Percentiles rank a stretch among this genome's conserved stretches.
Evolutionary conservation across 306 rosid species (phyloP).

Genomic region (Parietaria judaica): DNA sequence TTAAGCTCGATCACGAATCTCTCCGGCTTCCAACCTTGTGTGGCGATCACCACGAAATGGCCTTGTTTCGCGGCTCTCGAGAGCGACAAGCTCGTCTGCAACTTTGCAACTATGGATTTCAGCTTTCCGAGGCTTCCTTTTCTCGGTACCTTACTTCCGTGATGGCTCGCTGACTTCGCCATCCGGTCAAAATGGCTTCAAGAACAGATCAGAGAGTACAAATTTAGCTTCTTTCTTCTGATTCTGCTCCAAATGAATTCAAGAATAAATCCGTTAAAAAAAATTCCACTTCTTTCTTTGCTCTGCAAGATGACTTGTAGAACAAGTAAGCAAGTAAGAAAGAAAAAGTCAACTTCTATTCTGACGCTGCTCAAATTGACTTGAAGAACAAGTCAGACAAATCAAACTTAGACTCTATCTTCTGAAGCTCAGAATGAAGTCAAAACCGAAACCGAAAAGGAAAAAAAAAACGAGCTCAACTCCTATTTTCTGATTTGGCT

Average conservation of each 20-base stretch:
- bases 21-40: slow-evolving; percentile 35
- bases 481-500: too few species aligned
- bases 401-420: too few species aligned
- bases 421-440: too few species aligned
- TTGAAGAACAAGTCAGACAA: too few species aligned
- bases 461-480: too few species aligned
- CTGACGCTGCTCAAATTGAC: too few species aligned
- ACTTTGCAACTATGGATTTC: slow-evolving; percentile 21
- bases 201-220: neutral
- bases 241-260: neutral
- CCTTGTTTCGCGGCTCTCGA: slow-evolving; percentile 44
- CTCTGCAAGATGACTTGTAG: too few species aligned
- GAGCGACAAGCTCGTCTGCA: slow-evolving; percentile 13
- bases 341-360: too few species aligned
- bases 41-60: slow-evolving; percentile 50
- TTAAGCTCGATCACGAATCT: slow-evolving; percentile 46
- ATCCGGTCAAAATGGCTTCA: slow-evolving; percentile 13
- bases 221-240: slow-evolving; percentile 1
- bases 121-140: slow-evolving; percentile 25
- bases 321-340: too few species aligned
- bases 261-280: too few species aligned
- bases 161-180: slow-evolving; percentile 23
- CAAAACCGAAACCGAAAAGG: too few species aligned
- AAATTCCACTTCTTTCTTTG: too few species aligned
- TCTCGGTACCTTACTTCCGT: slow-evolving; percentile 14